Conservation (phyloP, 129 eudicot species). For the Kitagawia praeruptora region DNA sequence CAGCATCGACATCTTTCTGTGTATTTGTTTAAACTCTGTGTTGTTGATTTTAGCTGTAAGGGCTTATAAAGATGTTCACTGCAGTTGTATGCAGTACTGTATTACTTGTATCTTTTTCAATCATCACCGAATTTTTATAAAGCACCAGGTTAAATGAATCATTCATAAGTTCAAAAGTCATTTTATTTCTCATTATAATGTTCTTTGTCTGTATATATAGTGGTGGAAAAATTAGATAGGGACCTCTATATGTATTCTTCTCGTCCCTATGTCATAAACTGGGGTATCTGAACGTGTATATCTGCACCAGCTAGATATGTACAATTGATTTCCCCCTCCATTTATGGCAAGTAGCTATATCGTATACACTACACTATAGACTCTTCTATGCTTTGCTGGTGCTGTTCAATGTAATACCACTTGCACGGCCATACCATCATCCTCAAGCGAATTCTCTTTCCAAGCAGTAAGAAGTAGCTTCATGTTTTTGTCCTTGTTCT, state of each 20-base stretch:
- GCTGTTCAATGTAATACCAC: not conserved
- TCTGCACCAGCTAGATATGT: not conserved
- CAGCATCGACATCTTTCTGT: not conserved
- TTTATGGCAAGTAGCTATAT: not conserved
- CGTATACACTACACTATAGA: not conserved
- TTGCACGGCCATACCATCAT: not conserved
- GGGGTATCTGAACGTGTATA: not conserved
- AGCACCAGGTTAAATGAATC: not conserved
- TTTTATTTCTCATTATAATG: not conserved
- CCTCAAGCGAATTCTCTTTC: not conserved
- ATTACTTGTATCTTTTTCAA: not conserved
- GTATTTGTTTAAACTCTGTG: not conserved
- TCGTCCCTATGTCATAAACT: not conserved
- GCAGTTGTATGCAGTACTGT: not conserved
- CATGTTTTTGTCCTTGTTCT: not conserved
- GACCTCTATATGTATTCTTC: not conserved
- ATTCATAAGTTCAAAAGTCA: not conserved
- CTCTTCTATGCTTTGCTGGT: not conserved
- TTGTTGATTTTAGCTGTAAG: not conserved
- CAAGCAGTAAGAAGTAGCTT: not conserved
- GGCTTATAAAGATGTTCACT: not conserved
- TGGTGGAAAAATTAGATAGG: not conserved
- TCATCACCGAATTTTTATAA: not conserved
- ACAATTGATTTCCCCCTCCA: not conserved
- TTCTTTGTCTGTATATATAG: not conserved